These are phyloP conservation scores for Anthracocystis panici-leucophaei DNA, from an alignment of 1,284 basidiomycete genomes.

Conservation along the genomic window DNA sequence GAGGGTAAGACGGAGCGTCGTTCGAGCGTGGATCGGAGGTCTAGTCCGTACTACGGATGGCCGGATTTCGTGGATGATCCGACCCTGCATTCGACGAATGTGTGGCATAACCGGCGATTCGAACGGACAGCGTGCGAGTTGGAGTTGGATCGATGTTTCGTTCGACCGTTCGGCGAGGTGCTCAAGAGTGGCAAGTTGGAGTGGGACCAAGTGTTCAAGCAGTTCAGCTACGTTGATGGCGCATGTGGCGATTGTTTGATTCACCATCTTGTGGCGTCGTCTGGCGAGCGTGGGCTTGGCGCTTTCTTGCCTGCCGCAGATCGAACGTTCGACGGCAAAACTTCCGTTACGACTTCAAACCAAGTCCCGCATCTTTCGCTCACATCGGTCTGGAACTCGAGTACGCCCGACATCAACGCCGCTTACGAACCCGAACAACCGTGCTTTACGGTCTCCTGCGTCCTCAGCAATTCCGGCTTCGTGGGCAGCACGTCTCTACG, in stretches of 20 bases:
- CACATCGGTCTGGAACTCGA: conserved; percentile 24
- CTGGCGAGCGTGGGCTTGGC: conserved; percentile 34
- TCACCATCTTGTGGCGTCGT: conserved; percentile 36
- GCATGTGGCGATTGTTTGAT: conserved; percentile 56
- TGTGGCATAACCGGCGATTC: conserved; percentile 26
- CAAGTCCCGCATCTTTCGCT: conserved; percentile 40
- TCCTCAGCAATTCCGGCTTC: conserved; percentile 34
- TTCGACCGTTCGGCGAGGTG: conserved; percentile 7
- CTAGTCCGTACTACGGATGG: conserved; percentile 20
- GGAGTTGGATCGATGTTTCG: conserved; percentile 35
- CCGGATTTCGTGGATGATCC: conserved; percentile 39
- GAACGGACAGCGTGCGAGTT: conserved; percentile 38
- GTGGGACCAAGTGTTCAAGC: conserved; percentile 49
- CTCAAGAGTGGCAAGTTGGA: conserved; percentile 5
- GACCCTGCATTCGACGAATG: conserved; percentile 4
- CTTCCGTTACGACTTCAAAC: background rate
- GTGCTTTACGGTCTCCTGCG: conserved; percentile 32
- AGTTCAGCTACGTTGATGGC: conserved; percentile 31
- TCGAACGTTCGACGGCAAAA: conserved; percentile 12
- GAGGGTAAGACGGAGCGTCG: conserved; percentile 4
- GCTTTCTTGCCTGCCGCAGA: conserved; percentile 40
- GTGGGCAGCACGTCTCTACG: conserved; percentile 8
- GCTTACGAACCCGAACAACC: conserved; percentile 16
- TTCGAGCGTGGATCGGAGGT: too few relatives aligned
- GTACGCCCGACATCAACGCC: conserved; percentile 2